A percentile compares a stretch with the other conserved stretches of the same genome.
phyloP scores from a whole-genome alignment of 1,284 basidiomycete species.

The Moniliophthora roreri region DNA sequence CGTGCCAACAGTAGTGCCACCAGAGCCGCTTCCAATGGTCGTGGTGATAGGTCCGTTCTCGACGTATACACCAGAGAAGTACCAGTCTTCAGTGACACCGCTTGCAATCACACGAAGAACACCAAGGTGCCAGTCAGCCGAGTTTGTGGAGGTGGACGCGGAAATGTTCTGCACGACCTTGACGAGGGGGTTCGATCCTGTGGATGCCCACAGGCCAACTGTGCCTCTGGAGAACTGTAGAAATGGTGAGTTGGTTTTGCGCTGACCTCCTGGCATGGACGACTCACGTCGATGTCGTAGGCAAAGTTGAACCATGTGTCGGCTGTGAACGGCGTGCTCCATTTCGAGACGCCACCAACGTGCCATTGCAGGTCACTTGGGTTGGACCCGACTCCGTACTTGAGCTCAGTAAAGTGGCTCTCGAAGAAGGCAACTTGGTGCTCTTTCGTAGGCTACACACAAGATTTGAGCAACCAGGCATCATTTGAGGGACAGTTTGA shows the following conservation, averaged over 20 bases:
- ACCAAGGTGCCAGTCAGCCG: conserved; percentile 63
- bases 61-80: conserved; percentile 60
- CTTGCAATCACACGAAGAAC: conserved; percentile 56
- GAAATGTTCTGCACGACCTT: conserved; percentile 51
- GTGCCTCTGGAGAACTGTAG: conserved; percentile 49
- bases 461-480: conserved; percentile 1
- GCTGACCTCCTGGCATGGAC: neutral
- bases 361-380: conserved; percentile 54
- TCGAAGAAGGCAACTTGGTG: conserved; percentile 65
- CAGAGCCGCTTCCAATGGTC: conserved; percentile 39
- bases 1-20: conserved; percentile 28
- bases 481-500: conserved; percentile 3
- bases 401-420: conserved; percentile 66
- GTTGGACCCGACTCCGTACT: conserved; percentile 55
- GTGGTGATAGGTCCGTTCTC: conserved; percentile 59
- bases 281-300: conserved; percentile 56
- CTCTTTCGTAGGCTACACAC: conserved; percentile 44
- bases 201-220: conserved; percentile 61
- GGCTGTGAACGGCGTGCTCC: conserved; percentile 51
- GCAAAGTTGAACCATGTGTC: conserved; percentile 67
- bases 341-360: conserved; percentile 46
- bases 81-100: conserved; percentile 53
- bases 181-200: conserved; percentile 44
- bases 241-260: conserved; percentile 2
- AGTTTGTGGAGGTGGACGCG: conserved; percentile 57